Conservation (phyloP, 169 alveolate species). For the Cryptosporidium muris region DNA sequence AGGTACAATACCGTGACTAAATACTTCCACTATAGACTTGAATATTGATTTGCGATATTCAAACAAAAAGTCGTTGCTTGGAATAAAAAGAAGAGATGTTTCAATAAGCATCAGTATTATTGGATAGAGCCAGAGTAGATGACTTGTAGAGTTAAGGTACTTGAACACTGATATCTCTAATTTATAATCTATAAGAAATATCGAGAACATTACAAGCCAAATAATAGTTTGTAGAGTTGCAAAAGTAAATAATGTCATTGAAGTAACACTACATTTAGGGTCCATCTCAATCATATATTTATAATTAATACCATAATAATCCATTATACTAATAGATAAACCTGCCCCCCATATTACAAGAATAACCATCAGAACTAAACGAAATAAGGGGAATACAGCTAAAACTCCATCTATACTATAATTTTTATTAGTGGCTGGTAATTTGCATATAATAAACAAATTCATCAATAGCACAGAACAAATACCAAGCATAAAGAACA, state of each 20-base stretch:
- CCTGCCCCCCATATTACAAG: constrained; percentile 80
- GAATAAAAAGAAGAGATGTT: constrained; percentile 71
- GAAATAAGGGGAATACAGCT: constrained; percentile 74
- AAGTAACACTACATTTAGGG: constrained; percentile 76
- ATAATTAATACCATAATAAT: constrained; percentile 81
- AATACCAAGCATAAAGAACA: constrained; percentile 74
- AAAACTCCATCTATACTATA: constrained; percentile 62
- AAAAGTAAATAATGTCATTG: constrained; percentile 74
- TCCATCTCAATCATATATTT: constrained; percentile 78
- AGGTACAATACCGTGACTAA: constrained; percentile 72
- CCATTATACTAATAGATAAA: constrained; percentile 79
- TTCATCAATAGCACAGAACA: constrained; percentile 43
- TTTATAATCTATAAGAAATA: constrained; percentile 76
- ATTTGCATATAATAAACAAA: constrained; percentile 71
- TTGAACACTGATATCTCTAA: constrained; percentile 61
- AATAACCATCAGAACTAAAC: constrained; percentile 75
- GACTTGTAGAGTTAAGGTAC: constrained; percentile 25
- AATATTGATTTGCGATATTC: constrained; percentile 75
- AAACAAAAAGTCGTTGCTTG: constrained; percentile 73
- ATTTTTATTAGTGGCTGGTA: constrained; percentile 55
- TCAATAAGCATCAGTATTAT: constrained; percentile 70
- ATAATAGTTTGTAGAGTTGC: constrained; percentile 79
- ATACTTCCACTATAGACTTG: constrained; percentile 72
- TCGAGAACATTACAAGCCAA: constrained; percentile 74
- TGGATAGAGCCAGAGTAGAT: constrained; percentile 64